Evolutionary conservation across 257 asterid species (phyloP).

Genomic region (Solanum virginianum): DNA sequence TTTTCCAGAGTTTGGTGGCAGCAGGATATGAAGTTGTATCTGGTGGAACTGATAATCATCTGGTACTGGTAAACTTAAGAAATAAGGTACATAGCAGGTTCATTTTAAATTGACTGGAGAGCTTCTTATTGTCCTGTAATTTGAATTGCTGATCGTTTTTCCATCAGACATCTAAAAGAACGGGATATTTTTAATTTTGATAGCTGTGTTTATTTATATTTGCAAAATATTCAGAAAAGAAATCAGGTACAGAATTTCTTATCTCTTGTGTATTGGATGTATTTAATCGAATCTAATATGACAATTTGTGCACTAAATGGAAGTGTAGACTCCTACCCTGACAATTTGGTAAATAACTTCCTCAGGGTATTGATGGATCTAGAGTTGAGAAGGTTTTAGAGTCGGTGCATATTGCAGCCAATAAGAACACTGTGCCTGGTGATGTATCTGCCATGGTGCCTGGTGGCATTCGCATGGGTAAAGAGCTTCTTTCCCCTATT

Average conservation of each 20-base stretch:
- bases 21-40: conserved; percentile 78
- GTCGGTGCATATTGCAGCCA: conserved; percentile 91
- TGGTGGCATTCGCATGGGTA: conserved; percentile 99
- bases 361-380: conserved; percentile 96
- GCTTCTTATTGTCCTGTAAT: neutral
- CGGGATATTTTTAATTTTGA: neutral
- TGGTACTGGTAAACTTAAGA: conserved; percentile 75
- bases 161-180: neutral
- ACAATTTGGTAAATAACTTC: neutral
- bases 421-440: conserved; percentile 95
- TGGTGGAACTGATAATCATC: conserved; percentile 98
- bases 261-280: neutral
- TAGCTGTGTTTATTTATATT: neutral
- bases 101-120: neutral
- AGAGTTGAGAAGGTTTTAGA: conserved; percentile 93
- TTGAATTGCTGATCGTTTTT: neutral
- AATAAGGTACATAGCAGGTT: conserved; percentile 38
- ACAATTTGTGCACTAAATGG: neutral
- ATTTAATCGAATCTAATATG: neutral
- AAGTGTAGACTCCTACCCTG: neutral
- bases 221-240: neutral
- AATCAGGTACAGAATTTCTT: neutral
- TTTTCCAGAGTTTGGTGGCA: conserved; percentile 56
- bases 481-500: neutral
- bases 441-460: conserved; percentile 99